Evolutionary conservation across 1,139 yeast genomes (phyloP), one percentile per base, ranked within the genome.

Genomic region (Candida mesenterica): DNA sequence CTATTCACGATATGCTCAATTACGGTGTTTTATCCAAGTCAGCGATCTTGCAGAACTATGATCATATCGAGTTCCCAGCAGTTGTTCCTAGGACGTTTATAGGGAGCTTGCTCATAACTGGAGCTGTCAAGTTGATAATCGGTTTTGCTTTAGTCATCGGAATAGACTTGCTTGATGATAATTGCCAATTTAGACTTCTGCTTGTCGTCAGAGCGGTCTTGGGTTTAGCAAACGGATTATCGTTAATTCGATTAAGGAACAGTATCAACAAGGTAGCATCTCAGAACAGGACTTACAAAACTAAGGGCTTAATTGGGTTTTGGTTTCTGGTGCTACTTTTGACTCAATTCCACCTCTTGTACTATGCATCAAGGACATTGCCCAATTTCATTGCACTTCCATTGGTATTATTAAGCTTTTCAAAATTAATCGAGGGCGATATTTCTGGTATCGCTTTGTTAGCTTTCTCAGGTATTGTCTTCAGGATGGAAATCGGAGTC

Each of bases 331-430:
- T 82, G 2, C 65, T 88, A 38, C 65, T 72, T 28, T 57, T 75
- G 37, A 61, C 84, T 4, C 95, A 89, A 54, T 92, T 90, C 63
- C 97, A 92, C 55, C 45, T 87, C 24, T 61, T 83, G 38, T 90
- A 68, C 61, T 90, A 90, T 55, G 67, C 85, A 5, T 74, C 95
- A 3, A 70, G 97, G 45, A 79, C 95, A 0, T 66, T 92, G 41
- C 97, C 97, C 8, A 90, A 90, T 57, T 85, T 88, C 57, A 61
- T 90, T 27, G 95, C 88, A 0, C 65, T 90, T 36, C 96, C 97
- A 2, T 52, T 87, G 25, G 82, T 84, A 2, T 76, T 76, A 38
- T 51, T 62, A 36, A 82, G 85, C 0, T 46, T 83, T 29, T 63
- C 79, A 9, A 68, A 66, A 47, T 51, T 80, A 12, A 49, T 87